Conservation (phyloP, 805 yeast species). For the Kluyveromyces lactis region DNA sequence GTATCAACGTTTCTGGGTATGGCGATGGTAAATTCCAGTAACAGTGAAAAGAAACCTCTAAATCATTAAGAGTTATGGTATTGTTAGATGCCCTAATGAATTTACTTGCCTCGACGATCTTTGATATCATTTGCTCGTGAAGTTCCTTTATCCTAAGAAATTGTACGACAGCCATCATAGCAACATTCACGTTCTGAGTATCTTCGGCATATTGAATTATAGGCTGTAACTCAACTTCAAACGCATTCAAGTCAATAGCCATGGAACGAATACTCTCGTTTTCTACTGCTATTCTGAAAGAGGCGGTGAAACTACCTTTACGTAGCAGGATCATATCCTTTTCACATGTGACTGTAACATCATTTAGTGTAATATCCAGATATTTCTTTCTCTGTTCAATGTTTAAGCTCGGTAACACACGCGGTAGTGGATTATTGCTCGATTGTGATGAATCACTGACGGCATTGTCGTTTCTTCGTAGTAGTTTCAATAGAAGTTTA, state of each 20-base stretch:
- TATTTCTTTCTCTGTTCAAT: neutral
- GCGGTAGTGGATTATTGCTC: neutral
- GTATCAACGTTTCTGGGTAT: slow-evolving; percentile 2
- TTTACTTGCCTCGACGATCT: neutral
- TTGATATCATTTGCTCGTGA: neutral
- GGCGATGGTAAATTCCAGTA: slow-evolving; percentile 3
- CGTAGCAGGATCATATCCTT: neutral
- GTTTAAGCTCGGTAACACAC: slow-evolving; percentile 3
- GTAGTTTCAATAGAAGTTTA: neutral
- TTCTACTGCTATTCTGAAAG: neutral
- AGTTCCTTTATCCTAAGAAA: neutral
- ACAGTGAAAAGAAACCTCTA: neutral
- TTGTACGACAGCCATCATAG: neutral
- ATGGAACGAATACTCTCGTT: neutral
- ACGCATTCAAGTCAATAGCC: neutral
- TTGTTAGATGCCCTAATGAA: neutral
- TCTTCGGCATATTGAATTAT: neutral
- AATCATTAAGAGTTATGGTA: neutral
- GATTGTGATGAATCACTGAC: neutral
- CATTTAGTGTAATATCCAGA: neutral
- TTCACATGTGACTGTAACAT: neutral
- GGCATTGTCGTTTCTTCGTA: neutral
- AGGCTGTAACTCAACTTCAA: slow-evolving; percentile 1
- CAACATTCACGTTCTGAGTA: slow-evolving; percentile 1
- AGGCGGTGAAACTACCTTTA: neutral